Conservation (phyloP, 257 asterid species). For the Solanum bulbocastanum region DNA sequence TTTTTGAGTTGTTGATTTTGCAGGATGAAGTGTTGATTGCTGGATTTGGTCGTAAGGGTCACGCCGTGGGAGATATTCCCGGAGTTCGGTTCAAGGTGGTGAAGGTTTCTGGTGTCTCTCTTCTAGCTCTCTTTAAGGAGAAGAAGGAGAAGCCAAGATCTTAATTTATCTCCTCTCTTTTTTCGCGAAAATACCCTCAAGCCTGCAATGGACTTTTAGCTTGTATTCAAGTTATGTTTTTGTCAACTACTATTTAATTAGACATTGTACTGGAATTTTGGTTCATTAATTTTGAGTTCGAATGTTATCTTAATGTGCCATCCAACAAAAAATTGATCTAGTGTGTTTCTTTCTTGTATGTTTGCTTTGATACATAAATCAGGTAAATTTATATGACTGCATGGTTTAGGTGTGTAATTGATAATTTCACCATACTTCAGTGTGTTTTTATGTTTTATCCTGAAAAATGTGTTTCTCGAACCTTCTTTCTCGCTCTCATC, state of each 20-base stretch:
- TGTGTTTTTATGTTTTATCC: too few relatives aligned
- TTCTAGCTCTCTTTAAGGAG: constrained; percentile 63
- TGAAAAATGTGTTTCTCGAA: too few relatives aligned
- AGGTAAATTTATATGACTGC: neutral
- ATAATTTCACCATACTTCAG: neutral
- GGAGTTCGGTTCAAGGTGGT: constrained; percentile 83
- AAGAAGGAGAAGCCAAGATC: constrained; percentile 71
- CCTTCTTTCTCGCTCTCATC: neutral
- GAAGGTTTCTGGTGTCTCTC: constrained; percentile 81
- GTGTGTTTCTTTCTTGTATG: neutral
- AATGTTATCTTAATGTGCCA: neutral
- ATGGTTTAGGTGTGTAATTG: neutral
- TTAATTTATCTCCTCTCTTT: constrained; percentile 5
- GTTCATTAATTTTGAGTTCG: neutral
- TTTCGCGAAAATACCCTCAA: neutral
- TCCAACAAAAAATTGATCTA: neutral
- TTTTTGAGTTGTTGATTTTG: neutral
- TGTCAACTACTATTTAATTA: constrained; percentile 8
- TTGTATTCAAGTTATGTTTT: constrained; percentile 2
- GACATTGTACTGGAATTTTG: constrained; percentile 16
- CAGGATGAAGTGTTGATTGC: constrained; percentile 86
- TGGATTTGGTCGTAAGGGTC: constrained; percentile 83
- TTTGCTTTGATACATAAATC: neutral
- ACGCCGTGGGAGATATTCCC: constrained; percentile 83
- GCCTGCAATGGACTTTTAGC: constrained; percentile 3